phyloP scores from a whole-genome alignment of 108 stramenopile genomes.

The Cyclotella sp. region DNA sequence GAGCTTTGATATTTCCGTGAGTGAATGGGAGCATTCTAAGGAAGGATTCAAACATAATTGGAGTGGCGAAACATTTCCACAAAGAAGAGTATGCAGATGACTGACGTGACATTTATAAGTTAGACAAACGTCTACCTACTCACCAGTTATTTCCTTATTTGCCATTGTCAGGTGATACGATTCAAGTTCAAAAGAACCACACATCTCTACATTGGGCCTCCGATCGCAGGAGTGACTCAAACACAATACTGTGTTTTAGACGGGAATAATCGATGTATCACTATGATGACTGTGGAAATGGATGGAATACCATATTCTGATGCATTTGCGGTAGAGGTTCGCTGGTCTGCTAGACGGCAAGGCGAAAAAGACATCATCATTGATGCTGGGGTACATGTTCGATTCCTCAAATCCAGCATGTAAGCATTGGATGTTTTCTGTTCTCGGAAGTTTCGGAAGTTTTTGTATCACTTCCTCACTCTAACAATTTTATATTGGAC shows the following conservation, averaged over 20 bases:
- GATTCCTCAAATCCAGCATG: conserved; percentile 77
- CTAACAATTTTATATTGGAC: no score
- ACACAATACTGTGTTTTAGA: conserved; percentile 75
- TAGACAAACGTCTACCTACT: no score
- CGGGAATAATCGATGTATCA: conserved; percentile 67
- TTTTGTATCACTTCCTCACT: no score
- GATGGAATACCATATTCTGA: conserved; percentile 88
- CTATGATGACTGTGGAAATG: conserved; percentile 77
- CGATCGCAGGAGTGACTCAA: conserved; percentile 79
- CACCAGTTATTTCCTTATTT: neutral
- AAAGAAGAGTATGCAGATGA: conserved; percentile 41
- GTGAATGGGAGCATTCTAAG: conserved; percentile 65
- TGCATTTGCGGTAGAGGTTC: conserved; percentile 77
- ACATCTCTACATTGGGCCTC: conserved; percentile 84
- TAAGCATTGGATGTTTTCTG: neutral
- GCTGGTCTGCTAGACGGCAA: conserved; percentile 77
- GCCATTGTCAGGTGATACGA: conserved; percentile 40
- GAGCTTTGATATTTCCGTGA: conserved; percentile 67
- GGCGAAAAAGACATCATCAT: conserved; percentile 62
- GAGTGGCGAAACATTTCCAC: conserved; percentile 63
- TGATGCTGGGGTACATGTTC: conserved; percentile 80
- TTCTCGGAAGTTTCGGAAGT: no score
- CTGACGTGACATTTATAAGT: neutral
- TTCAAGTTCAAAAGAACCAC: conserved; percentile 81
- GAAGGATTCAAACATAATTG: conserved; percentile 59